Base-by-base conservation (phyloP, 805 yeast genomes). In the Blastobotrys robertii region DNA sequence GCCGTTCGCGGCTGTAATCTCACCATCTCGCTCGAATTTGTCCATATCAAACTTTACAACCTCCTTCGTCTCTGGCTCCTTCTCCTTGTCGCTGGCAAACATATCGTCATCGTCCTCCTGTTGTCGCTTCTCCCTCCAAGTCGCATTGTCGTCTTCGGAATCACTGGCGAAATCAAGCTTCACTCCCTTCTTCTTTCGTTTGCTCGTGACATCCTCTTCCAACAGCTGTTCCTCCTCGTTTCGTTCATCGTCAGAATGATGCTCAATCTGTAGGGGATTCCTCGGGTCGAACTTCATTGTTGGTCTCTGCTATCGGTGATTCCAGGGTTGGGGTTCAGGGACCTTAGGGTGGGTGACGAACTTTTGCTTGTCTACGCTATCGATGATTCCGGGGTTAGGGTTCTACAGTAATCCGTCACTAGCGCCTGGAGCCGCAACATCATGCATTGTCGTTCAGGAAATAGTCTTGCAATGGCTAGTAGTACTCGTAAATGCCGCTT, bases 61-160 rank as follows among this genome's bases (percentile, higher is more conserved):
- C 22, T 15, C 41, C 46, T 14, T 41, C 43, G 10, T n/a, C 4
- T 36, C 42, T 29, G 2, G 34, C 53, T 29, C 46, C 51, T 11
- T 12, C 37, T 48, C 58, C 7, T 50, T 52, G 13, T 44, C 46
- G 29, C 41, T 47, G 7, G 48, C 50, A 44, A 47, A 49, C 51
- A 55, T 57, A 14, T 55, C 62, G 39, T 62, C 63, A 6, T 61
- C 60, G 2, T 64, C 64, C 29, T 60, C 64, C 14, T 62, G 47
- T 30, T 42, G 29, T 43, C 30, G 34, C 31, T 39, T 32, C 41
- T 46, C 44, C 48, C 34, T 11, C 28, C 30, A 38, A 4, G 34
- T 22, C 16, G 39, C 42, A 28, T 19, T 33, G 8, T 34, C 43
- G 12, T 38, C 13, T 2, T 44, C 47, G 30, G 50, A 57, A 55